Conservation (phyloP, 352 stramenopile genomes). For the Globisporangium megalacanthum region DNA sequence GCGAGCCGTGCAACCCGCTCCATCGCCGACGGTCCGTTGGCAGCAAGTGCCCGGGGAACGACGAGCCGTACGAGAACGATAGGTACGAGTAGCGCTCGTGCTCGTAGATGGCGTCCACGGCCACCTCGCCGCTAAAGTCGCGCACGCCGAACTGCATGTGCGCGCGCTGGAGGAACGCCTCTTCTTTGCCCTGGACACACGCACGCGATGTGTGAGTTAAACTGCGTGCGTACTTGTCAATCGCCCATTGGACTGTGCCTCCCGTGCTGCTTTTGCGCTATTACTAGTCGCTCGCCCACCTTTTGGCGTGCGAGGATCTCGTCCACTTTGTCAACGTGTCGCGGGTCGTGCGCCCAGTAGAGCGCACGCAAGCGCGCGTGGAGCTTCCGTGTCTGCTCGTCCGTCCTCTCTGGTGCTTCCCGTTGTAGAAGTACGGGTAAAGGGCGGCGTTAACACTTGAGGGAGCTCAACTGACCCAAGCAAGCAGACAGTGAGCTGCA, state of each 20-base stretch:
- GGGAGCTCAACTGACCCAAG: too few relatives aligned
- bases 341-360: conserved; percentile 71
- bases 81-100: conserved; percentile 80
- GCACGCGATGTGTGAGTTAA: neutral
- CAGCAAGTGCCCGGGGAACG: conserved; percentile 63
- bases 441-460: neutral
- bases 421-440: neutral
- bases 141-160: conserved; percentile 62
- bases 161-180: conserved; percentile 51
- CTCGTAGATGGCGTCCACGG: conserved; percentile 74
- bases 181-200: conserved; percentile 34
- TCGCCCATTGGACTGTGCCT: neutral
- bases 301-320: conserved; percentile 40
- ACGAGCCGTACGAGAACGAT: conserved; percentile 67
- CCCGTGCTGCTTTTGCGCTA: too few relatives aligned
- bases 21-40: conserved; percentile 59
- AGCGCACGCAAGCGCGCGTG: conserved; percentile 47
- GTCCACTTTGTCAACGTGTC: conserved; percentile 57
- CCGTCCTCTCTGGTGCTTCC: conserved; percentile 1
- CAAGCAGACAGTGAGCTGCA: neutral
- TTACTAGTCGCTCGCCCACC: conserved; percentile 12
- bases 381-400: conserved; percentile 16
- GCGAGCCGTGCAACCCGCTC: conserved; percentile 46
- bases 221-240: too few relatives aligned
- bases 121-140: conserved; percentile 60